Percentiles rank a stretch among this genome's conserved stretches.
These are phyloP conservation scores for Nepenthes alata DNA, from an alignment of 179 eudicot genomes.

Conservation along the genomic window DNA sequence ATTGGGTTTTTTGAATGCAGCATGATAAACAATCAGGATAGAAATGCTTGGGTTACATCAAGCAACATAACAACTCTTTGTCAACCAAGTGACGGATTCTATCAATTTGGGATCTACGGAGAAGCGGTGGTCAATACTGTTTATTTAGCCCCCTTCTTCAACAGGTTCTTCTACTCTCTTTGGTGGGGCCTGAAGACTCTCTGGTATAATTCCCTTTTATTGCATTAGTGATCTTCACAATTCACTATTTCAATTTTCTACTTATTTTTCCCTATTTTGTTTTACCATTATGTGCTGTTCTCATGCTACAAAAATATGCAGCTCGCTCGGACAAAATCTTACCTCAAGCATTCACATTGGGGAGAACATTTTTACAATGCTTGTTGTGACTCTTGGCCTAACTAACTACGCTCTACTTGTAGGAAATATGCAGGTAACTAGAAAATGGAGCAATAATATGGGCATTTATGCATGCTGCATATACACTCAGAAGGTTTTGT, in stretches of 20 bases:
- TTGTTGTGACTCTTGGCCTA: constrained; percentile 11
- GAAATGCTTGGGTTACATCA: constrained; percentile 10
- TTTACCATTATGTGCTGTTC: background rate
- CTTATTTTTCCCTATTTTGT: background rate
- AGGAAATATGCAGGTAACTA: constrained; percentile 18
- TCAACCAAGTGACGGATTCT: constrained; percentile 5
- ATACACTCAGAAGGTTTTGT: too few species aligned
- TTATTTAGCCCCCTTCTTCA: constrained; percentile 7
- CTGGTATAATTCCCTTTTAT: constrained; percentile 2
- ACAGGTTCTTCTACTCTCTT: constrained; percentile 11
- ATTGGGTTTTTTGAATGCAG: constrained; percentile 10
- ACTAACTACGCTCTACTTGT: constrained; percentile 12
- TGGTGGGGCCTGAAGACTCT: constrained; percentile 16
- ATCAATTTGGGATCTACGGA: constrained; percentile 16
- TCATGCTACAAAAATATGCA: constrained; percentile 2
- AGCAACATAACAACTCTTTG: constrained; percentile 12
- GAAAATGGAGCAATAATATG: too few species aligned
- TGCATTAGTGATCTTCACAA: background rate
- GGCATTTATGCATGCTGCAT: too few species aligned
- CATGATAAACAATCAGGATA: background rate
- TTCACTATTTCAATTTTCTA: background rate
- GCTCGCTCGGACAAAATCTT: constrained; percentile 17
- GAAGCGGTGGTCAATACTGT: constrained; percentile 10
- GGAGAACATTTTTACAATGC: constrained; percentile 13
- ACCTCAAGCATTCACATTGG: constrained; percentile 12